Conservation (phyloP, 192 early-diverging fungal genomes). For the Linnemannia zychae region DNA sequence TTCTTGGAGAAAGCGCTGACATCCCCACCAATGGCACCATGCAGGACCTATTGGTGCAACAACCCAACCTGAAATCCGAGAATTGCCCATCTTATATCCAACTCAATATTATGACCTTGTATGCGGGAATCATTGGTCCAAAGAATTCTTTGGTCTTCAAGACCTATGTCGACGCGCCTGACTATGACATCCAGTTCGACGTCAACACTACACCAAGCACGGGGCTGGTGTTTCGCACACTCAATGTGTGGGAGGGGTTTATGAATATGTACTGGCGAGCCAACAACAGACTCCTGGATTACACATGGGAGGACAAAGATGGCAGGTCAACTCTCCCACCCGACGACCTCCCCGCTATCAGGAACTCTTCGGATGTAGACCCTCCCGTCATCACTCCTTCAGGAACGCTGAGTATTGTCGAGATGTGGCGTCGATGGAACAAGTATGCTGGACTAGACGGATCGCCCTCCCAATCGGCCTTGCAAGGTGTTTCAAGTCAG, state of each 20-base stretch:
- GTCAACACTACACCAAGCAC: constrained; percentile 14
- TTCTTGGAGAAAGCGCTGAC: constrained; percentile 24
- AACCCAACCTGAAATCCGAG: constrained; percentile 7
- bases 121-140: background rate
- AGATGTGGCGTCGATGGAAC: constrained; percentile 33
- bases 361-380: background rate
- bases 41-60: constrained; percentile 29
- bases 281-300: constrained; percentile 35
- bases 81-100: constrained; percentile 20
- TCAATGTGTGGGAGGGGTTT: constrained; percentile 54
- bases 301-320: constrained; percentile 30
- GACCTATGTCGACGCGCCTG: constrained; percentile 37
- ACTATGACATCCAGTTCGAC: constrained; percentile 36
- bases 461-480: constrained; percentile 29
- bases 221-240: constrained; percentile 22
- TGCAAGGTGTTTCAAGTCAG: background rate
- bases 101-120: background rate
- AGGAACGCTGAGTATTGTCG: constrained; percentile 22
- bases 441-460: constrained; percentile 38
- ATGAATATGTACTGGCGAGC: constrained; percentile 60
- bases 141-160: constrained; percentile 37
- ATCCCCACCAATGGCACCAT: constrained; percentile 32
- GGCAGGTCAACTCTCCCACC: constrained; percentile 1
- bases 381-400: constrained; percentile 16
- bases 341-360: background rate